Base-by-base conservation (phyloP, 148 eudicot species). In the Rhododendron williamsianum region DNA sequence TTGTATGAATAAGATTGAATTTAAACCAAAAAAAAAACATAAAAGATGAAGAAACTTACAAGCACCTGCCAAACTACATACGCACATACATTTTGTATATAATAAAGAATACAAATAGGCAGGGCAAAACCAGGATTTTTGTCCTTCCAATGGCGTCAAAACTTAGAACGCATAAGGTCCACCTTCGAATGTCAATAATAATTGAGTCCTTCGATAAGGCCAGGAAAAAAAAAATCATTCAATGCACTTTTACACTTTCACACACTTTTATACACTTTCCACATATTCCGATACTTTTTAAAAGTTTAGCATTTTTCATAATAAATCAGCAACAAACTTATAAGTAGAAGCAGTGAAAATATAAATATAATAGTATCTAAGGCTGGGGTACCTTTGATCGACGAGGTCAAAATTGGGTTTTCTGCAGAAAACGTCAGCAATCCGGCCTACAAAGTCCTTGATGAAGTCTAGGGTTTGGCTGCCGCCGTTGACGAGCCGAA, bases 401-500 rank as follows among this genome's bases (percentile, higher is more conserved):
- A 86, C 58, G 19, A 76, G 25, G 72, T 89, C 76, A 43, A 84
- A 25, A 67, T 85, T 65, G 83, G 90, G 19, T 80, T 82, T 87
- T 19, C 63, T 18, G 65, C 74, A 43, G 54, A 91, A 76, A 86
- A 86, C 6, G 45, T 87, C 84, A 7, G 83, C 52, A 84, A 51
- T 76, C 12, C 84, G 84, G 78, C 23, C 25, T 23, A 91, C 82
- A 30, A 71, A 80, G 73, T 89, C 90, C 80, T 91, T 88, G 60
- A 91, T 65, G 51, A 81, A 87, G 49, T 88, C 89, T 23, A 91
- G 80, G 81, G 87, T 76, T 76, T 86, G 90, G 63, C 60, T 69
- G 79, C 89, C 60, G 23, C 85, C 84, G 21, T 84, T 90, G 80
- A 87, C 78, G 43, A 87, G 86, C 21, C 92, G 91, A 71, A 86